These are phyloP conservation scores for Hygrophorus pudorinus DNA, from an alignment of 768 basidiomycete genomes.

Conservation along the genomic window DNA sequence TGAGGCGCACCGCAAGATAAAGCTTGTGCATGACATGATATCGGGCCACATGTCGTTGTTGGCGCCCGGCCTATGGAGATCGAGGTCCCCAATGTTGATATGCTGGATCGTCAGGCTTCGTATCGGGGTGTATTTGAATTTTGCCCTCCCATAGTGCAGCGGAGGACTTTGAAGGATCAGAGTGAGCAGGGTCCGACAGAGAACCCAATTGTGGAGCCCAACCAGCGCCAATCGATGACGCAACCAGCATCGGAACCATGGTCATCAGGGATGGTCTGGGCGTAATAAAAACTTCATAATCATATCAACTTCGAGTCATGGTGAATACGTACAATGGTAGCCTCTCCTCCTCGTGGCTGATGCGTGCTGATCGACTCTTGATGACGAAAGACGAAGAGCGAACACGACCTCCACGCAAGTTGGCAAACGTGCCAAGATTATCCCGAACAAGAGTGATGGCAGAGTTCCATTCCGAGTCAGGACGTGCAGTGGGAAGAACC, in stretches of 20 bases:
- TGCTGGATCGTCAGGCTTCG: constrained; percentile 53
- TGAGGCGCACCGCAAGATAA: too few relatives aligned
- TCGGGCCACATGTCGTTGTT: not conserved
- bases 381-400: constrained; percentile 78
- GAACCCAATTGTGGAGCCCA: constrained; percentile 32
- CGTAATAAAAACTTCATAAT: constrained; percentile 6
- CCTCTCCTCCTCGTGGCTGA: constrained; percentile 37
- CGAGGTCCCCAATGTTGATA: constrained; percentile 21
- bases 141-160: constrained; percentile 80
- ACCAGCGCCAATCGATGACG: constrained; percentile 60
- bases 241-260: constrained; percentile 40
- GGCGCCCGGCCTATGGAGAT: not conserved
- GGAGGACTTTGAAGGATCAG: constrained; percentile 72
- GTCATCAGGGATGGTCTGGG: constrained; percentile 31
- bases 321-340: constrained; percentile 32
- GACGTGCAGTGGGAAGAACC: constrained; percentile 51
- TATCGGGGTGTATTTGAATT: constrained; percentile 83
- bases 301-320: not conserved
- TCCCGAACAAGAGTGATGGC: constrained; percentile 80
- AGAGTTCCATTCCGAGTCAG: constrained; percentile 62
- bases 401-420: constrained; percentile 81
- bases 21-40: not conserved
- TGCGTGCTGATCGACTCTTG: constrained; percentile 62
- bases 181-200: constrained; percentile 64
- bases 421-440: constrained; percentile 74